These are phyloP conservation scores for Pyrenophora graminea DNA, from an alignment of 2,329 filamentous ascomycete species.

Conservation along the genomic window DNA sequence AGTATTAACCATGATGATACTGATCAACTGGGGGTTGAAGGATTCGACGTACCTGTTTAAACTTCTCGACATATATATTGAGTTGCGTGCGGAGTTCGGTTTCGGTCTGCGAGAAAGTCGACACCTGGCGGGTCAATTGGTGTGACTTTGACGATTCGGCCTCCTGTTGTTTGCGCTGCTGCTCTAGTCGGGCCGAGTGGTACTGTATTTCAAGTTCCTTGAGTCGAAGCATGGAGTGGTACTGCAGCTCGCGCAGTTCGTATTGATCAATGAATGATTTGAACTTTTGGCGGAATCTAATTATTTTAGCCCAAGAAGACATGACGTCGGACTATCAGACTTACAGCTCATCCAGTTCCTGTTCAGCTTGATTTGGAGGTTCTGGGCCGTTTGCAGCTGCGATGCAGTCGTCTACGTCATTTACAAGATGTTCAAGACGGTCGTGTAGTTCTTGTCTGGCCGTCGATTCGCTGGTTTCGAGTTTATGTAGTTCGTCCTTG, in stretches of 20 bases:
- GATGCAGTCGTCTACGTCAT: conserved; percentile 86
- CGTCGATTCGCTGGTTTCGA: conserved; percentile 82
- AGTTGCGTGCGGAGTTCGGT: conserved; percentile 90
- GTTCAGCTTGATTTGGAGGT: conserved; percentile 73
- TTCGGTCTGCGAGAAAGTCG: conserved; percentile 95
- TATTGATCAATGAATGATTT: conserved; percentile 97
- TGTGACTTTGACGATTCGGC: conserved; percentile 77
- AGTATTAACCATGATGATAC: conserved; percentile 48
- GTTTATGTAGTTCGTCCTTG: conserved; percentile 87
- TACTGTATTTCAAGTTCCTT: conserved; percentile 96
- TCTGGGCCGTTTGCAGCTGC: conserved; percentile 83
- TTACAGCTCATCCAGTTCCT: conserved; percentile 88
- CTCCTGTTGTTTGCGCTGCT: conserved; percentile 87
- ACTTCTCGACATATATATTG: conserved; percentile 98
- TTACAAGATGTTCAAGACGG: conserved; percentile 77
- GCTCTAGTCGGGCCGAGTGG: conserved; percentile 84
- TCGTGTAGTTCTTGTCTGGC: conserved; percentile 84
- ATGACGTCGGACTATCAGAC: conserved; percentile 37
- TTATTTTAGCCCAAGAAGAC: conserved; percentile 11
- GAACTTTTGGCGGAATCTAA: conserved; percentile 72
- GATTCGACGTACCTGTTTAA: conserved; percentile 80
- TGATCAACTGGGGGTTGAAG: conserved; percentile 25
- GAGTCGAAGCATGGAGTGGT: conserved; percentile 85
- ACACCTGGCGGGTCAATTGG: conserved; percentile 86
- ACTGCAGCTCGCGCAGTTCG: conserved; percentile 91